Base-by-base conservation (phyloP, 108 stramenopile species). In the Skeletonema menzelii region DNA sequence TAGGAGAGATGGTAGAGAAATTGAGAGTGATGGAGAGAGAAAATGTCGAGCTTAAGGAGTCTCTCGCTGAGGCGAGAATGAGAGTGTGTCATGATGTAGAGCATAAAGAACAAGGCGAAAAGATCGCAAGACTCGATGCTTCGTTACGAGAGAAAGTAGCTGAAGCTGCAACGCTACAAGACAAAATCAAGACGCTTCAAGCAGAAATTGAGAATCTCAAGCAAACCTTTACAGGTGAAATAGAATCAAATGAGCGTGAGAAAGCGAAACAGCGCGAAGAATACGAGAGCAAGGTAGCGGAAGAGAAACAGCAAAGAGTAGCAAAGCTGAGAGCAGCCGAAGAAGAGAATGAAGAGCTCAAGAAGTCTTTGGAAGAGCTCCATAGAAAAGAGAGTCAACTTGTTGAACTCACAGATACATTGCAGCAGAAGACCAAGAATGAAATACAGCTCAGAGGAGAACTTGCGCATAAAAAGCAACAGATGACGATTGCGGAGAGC, bases 401-500 rank as follows among this genome's bases (percentile, higher is more conserved):
- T 44, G 15, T 22, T 6, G 69, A 70, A 15, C 38, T 77, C 37
- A 35, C 44, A 20, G 47, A 44, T 4, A 64, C 44, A 49, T 42
- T 77, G 11, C 56, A 70, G 28, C 59, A 77, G 14, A 59, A 70
- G 27, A 17, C 6, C 7, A 70, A 70, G 57, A 60, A 35, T 44
- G 76, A 76, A 69, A 46, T 31, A 22, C 63, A 68, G 24, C 46
- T 77, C 8, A 56, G 76, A 30, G 69, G 63, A 38, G 76, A 77
- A 59, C 30, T 77, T 15, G 76, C 76, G 10, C 76, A 77, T 28
- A 59, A 27, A 30, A 70, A 66, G 57, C 69, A 70, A 34, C 27
- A 68, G 63, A 59, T 77, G 26, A 35, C 63, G 20, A 64, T 70
- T 35, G 59, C 37, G n/a, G 38, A 77, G 44, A 61, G 69, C 30